These are phyloP conservation scores for Claviceps humidiphila DNA, from an alignment of 2,329 filamentous ascomycete genomes.

Conservation along the genomic window DNA sequence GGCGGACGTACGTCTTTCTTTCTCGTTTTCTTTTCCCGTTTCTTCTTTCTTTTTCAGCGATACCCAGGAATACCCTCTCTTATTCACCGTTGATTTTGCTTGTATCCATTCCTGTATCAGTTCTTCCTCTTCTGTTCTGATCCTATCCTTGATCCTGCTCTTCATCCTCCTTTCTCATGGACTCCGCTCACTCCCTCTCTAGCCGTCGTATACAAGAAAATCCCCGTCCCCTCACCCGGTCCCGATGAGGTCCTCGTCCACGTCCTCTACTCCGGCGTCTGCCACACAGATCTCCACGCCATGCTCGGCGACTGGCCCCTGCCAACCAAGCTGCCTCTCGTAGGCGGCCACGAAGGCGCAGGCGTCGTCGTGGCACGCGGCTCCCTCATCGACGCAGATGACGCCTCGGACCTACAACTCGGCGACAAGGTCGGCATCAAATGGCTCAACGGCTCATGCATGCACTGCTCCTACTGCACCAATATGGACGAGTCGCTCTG, in stretches of 20 bases:
- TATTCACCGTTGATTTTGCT: too few species aligned
- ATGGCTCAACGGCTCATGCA: constrained; percentile 84
- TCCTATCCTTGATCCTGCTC: too few species aligned
- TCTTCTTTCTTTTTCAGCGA: too few species aligned
- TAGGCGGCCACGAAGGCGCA: constrained; percentile 70
- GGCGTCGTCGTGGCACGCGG: constrained; percentile 73
- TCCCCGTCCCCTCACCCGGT: constrained; percentile 67
- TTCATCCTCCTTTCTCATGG: too few species aligned
- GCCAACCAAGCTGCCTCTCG: constrained; percentile 66
- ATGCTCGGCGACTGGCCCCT: constrained; percentile 86
- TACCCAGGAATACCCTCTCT: too few species aligned
- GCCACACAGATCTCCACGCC: constrained; percentile 72
- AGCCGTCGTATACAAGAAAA: constrained; percentile 63
- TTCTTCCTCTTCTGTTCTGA: too few species aligned
- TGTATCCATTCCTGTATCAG: too few species aligned
- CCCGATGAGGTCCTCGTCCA: constrained; percentile 87
- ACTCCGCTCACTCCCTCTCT: too few species aligned
- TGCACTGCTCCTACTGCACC: constrained; percentile 73
- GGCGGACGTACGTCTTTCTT: constrained; percentile 46
- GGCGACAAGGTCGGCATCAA: constrained; percentile 83
- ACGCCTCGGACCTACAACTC: constrained; percentile 46
- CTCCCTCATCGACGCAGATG: constrained; percentile 49
- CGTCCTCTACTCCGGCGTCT: constrained; percentile 81
- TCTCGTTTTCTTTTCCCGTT: too few species aligned
- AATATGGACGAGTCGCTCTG: constrained; percentile 74